Evolutionary conservation across 768 basidiomycete genomes (phyloP).

Genomic region (Leucocoprinus sp.): DNA sequence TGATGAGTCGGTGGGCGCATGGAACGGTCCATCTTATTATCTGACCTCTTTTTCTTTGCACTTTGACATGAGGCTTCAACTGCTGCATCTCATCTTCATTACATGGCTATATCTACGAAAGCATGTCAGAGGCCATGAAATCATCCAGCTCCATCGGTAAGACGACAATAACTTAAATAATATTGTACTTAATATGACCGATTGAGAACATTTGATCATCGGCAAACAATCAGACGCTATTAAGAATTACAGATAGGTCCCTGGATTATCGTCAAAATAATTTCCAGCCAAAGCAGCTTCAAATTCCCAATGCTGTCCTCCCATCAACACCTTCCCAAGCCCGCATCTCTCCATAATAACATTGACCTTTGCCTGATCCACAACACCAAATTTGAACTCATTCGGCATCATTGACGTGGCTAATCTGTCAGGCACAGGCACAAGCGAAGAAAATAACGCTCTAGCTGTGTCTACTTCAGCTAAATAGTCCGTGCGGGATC

Average conservation of each 20-base stretch:
- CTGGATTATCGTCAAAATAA: conserved; percentile 60
- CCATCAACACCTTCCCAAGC: conserved; percentile 33
- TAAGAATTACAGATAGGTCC: not conserved
- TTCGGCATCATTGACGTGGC: conserved; percentile 20
- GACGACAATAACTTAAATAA: not conserved
- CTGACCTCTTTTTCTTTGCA: no score
- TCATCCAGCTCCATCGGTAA: not conserved
- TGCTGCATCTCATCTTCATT: no score
- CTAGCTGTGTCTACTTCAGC: conserved; percentile 57
- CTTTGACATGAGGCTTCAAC: no score
- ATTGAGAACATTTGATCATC: no score
- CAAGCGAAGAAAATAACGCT: conserved; percentile 55
- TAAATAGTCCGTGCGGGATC: conserved; percentile 46
- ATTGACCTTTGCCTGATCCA: conserved; percentile 34
- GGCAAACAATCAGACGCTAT: no score
- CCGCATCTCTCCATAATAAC: conserved; percentile 42
- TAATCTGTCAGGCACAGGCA: conserved; percentile 43
- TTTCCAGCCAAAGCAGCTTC: conserved; percentile 47
- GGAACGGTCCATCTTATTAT: no score
- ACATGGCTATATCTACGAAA: no score
- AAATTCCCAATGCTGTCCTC: conserved; percentile 33
- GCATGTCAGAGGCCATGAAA: no score
- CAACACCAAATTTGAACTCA: conserved; percentile 22
- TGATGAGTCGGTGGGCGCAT: no score
- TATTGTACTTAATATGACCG: not conserved